A percentile compares a stretch with the other conserved stretches of the same genome.
Conservation (phyloP, 805 yeast genomes). For the Candida wancherniae region DNA sequence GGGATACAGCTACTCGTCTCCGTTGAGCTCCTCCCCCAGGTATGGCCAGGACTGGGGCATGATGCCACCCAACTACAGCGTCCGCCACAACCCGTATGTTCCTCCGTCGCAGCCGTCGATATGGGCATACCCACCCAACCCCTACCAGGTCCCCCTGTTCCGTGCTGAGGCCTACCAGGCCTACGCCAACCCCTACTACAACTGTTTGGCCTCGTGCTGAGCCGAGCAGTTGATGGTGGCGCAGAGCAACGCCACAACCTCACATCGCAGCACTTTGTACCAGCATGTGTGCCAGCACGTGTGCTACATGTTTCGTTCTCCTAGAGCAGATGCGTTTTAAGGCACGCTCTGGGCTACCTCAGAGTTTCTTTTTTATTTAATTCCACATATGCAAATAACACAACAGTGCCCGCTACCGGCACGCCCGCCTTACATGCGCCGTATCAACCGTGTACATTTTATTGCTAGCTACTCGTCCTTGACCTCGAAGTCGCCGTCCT, state of each 20-base stretch:
- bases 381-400: no score
- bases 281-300: no score
- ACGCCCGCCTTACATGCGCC: no score
- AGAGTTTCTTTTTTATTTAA: no score
- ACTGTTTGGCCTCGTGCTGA: slow-evolving; percentile 18
- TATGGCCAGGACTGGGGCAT: slow-evolving; percentile 18
- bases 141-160: slow-evolving; percentile 17
- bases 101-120: slow-evolving; percentile 15
- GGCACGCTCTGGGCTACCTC: no score
- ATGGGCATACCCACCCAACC: slow-evolving; percentile 21
- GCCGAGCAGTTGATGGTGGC: no score
- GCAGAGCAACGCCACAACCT: no score
- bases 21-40: slow-evolving; percentile 25
- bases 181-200: slow-evolving; percentile 35
- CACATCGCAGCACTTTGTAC: no score
- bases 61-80: slow-evolving; percentile 3
- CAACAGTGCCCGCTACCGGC: no score
- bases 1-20: slow-evolving; percentile 21
- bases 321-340: no score
- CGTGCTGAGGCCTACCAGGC: slow-evolving; percentile 17
- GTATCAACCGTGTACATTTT: no score
- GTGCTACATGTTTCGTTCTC: no score
- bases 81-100: slow-evolving; percentile 3
- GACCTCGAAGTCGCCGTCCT: slow-evolving; percentile 50
- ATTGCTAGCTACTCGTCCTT: slow-evolving; percentile 18